Percentiles rank a stretch among this genome's conserved stretches.
Conservation (phyloP, 331 rosid species). For the Cydonia oblonga region DNA sequence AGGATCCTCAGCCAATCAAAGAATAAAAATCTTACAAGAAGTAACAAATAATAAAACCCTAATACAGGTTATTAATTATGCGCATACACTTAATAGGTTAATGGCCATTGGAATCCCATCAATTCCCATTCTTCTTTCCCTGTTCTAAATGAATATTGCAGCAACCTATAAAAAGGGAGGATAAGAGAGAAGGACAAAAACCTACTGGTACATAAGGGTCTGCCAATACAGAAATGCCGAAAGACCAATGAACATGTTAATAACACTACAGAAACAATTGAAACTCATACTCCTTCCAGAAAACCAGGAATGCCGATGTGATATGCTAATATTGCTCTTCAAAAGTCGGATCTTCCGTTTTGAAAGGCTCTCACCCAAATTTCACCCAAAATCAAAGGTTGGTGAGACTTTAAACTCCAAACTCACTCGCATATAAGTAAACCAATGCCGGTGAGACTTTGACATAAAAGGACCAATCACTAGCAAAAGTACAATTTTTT, state of each 20-base stretch:
- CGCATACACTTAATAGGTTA: background rate
- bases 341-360: background rate
- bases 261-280: background rate
- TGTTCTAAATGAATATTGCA: background rate
- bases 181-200: background rate
- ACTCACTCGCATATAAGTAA: background rate
- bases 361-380: background rate
- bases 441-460: background rate
- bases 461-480: background rate
- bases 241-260: background rate
- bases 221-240: background rate
- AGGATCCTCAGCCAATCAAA: background rate
- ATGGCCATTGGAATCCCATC: background rate
- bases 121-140: background rate
- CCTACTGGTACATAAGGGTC: background rate
- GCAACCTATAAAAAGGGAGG: background rate
- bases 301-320: background rate
- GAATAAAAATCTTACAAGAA: background rate
- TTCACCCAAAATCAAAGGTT: background rate
- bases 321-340: background rate
- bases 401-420: background rate
- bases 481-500: background rate
- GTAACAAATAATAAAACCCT: background rate
- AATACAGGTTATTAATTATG: background rate
- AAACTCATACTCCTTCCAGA: background rate